phyloP scores from a whole-genome alignment of 495 filamentous ascomycete species.

The Poronia punctata region DNA sequence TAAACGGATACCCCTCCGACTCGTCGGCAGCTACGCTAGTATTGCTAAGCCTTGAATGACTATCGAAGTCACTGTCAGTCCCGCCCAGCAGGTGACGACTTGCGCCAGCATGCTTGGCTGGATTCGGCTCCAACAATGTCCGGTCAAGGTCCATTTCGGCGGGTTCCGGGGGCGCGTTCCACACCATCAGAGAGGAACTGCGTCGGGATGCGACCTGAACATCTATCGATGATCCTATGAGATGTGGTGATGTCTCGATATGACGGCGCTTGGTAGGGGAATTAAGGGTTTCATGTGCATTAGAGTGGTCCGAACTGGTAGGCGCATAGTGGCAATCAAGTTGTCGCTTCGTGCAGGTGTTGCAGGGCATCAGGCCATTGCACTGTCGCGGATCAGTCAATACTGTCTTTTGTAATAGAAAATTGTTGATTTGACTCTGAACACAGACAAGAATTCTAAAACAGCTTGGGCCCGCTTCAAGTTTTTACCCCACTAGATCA shows the following conservation, averaged over 20 bases:
- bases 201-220: conserved; percentile 12
- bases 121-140: conserved; percentile 6
- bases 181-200: conserved; percentile 14
- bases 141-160: conserved; percentile 10
- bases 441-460: no score
- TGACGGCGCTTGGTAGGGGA: conserved; percentile 43
- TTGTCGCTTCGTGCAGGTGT: conserved; percentile 55
- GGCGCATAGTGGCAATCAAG: conserved; percentile 47
- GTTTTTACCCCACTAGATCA: conserved; percentile 2
- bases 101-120: conserved; percentile 14
- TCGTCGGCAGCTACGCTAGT: conserved; percentile 48
- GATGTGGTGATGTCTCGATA: conserved; percentile 29
- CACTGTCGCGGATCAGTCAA: conserved; percentile 39
- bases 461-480: no score
- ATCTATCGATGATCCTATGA: conserved; percentile 14
- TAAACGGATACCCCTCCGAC: conserved; percentile 48
- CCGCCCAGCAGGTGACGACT: conserved; percentile 22
- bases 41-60: conserved; percentile 44
- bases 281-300: conserved; percentile 29
- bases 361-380: conserved; percentile 64
- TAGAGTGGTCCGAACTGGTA: conserved; percentile 21
- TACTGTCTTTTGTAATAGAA: background rate
- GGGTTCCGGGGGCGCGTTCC: conserved; percentile 15
- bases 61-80: conserved; percentile 39
- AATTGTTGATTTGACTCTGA: no score